Evolutionary conservation across 352 stramenopile genomes (phyloP).

Genomic region (Globisporangium megalacanthum): DNA sequence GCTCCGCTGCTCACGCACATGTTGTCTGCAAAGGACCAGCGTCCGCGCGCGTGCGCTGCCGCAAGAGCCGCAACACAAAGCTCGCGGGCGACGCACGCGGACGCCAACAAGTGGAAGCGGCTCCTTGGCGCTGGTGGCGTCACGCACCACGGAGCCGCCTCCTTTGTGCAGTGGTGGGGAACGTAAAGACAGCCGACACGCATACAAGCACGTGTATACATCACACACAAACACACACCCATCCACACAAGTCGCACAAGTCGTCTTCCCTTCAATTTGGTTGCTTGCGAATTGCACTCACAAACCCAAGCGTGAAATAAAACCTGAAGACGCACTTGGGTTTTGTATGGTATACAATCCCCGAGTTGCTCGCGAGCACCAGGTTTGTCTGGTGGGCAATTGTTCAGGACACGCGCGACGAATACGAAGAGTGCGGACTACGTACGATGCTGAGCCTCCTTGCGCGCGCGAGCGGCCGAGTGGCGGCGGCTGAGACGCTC

Average conservation of each 20-base stretch:
- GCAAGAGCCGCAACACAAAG: background rate
- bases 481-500: conserved; percentile 11
- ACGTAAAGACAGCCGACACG: conserved; percentile 2
- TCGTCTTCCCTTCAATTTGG: background rate
- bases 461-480: conserved; percentile 9
- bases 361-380: background rate
- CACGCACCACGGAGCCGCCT: conserved; percentile 3
- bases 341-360: conserved; percentile 4
- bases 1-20: background rate
- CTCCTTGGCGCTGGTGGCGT: conserved; percentile 5
- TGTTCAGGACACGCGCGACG: too few species aligned
- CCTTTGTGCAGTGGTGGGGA: conserved; percentile 9
- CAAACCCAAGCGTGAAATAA: too few species aligned
- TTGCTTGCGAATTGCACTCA: too few species aligned
- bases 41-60: background rate
- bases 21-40: conserved; percentile 14
- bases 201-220: background rate
- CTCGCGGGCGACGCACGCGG: background rate
- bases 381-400: too few species aligned
- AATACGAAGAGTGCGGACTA: background rate
- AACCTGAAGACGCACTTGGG: background rate
- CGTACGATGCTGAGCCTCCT: conserved; percentile 15
- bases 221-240: background rate
- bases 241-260: background rate
- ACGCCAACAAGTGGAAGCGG: background rate